Percentiles rank a stretch among this genome's conserved stretches.
These are phyloP conservation scores for Peltaster fructicola DNA, from an alignment of 2,329 filamentous ascomycete genomes.

Conservation along the genomic window DNA sequence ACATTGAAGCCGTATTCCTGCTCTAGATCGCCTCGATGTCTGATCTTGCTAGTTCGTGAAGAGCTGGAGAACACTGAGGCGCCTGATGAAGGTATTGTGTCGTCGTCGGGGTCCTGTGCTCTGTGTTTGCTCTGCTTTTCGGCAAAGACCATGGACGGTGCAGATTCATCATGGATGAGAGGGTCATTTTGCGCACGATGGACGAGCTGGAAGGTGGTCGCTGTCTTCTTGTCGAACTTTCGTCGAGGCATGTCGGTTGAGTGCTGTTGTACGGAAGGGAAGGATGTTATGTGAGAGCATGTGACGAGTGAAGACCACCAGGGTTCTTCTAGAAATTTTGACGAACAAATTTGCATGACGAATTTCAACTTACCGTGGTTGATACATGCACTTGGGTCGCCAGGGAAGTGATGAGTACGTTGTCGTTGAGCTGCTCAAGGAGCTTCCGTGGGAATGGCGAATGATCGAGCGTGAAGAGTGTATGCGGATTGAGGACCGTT, in stretches of 20 bases:
- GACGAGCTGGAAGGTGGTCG: constrained; percentile 84
- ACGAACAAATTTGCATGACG: too few relatives aligned
- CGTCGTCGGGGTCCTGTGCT: constrained; percentile 10
- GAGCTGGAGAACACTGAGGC: constrained; percentile 18
- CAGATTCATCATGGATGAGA: constrained; percentile 78
- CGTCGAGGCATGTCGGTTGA: constrained; percentile 49
- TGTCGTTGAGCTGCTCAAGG: too few relatives aligned
- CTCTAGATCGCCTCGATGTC: constrained; percentile 54
- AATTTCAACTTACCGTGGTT: too few relatives aligned
- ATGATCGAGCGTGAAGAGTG: too few relatives aligned
- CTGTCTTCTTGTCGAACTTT: constrained; percentile 82
- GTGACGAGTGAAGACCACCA: not conserved
- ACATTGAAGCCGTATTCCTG: constrained; percentile 51
- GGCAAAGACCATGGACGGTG: constrained; percentile 80
- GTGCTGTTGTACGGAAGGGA: constrained; percentile 2
- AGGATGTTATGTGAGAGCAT: constrained; percentile 1
- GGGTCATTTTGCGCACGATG: constrained; percentile 96
- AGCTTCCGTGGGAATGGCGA: too few relatives aligned
- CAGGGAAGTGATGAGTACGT: too few relatives aligned
- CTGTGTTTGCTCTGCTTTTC: constrained; percentile 26
- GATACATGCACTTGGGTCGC: too few relatives aligned
- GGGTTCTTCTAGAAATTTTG: too few relatives aligned
- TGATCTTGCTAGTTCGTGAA: constrained; percentile 15
- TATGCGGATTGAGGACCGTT: too few relatives aligned
- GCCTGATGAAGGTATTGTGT: constrained; percentile 9